Conservation (phyloP, 2,329 filamentous ascomycete genomes). For the Ceratocystis variospora region DNA sequence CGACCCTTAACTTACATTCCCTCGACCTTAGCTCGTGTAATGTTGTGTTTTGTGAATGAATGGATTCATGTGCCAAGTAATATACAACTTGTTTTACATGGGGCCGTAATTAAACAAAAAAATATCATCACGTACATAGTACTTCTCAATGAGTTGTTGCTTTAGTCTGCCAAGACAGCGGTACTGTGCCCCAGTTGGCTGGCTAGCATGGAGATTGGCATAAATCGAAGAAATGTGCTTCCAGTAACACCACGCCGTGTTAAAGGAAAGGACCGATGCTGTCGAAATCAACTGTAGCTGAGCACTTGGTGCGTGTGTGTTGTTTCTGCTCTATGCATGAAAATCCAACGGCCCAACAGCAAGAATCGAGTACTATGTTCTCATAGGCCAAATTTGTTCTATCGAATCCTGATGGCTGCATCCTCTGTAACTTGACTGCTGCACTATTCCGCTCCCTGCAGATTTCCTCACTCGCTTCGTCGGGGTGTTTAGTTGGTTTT, state of each 20-base stretch:
- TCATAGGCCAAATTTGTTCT: not conserved
- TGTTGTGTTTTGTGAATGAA: no score
- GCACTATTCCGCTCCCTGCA: constrained; percentile 3
- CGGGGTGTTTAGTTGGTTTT: not conserved
- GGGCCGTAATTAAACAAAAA: not conserved
- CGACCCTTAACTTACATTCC: no score
- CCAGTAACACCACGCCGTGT: no score
- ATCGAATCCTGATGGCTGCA: not conserved
- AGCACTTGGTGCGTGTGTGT: no score
- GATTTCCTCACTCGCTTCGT: constrained; percentile 1
- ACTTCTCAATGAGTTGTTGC: not conserved
- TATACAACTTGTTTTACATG: no score
- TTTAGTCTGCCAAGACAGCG: not conserved
- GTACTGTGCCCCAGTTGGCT: no score
- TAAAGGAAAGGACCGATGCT: no score
- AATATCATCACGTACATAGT: not conserved
- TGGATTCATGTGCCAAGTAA: no score
- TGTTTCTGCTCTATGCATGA: no score
- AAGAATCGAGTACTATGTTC: not conserved
- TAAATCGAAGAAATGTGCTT: not conserved
- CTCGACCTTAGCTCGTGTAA: no score
- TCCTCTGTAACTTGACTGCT: constrained; percentile 6
- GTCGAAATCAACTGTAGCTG: no score
- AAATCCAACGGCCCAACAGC: not conserved
- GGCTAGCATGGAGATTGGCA: not conserved